These are phyloP conservation scores for Thraustochytrium striatum DNA, from an alignment of 352 stramenopile species.

Conservation along the genomic window DNA sequence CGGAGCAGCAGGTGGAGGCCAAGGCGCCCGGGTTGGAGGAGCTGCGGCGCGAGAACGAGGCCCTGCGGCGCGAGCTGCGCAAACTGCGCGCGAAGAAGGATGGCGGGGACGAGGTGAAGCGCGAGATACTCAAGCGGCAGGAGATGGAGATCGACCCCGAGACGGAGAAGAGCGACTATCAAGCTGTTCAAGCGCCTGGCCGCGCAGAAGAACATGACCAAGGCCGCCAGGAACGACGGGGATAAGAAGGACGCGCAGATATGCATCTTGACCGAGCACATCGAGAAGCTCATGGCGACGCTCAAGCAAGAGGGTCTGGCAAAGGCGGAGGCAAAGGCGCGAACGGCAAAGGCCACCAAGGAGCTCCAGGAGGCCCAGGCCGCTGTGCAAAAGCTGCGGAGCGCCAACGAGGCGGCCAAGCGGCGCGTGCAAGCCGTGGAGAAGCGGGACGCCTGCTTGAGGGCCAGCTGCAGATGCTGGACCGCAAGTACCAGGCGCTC, in stretches of 20 bases:
- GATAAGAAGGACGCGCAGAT: constrained; percentile 28
- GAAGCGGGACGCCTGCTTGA: constrained; percentile 18
- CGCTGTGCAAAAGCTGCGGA: neutral
- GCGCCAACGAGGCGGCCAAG: neutral
- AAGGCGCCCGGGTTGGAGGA: neutral
- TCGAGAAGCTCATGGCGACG: constrained; percentile 35
- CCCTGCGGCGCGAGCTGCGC: neutral
- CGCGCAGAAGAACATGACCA: neutral
- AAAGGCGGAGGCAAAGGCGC: neutral
- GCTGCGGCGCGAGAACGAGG: neutral
- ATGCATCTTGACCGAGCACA: constrained; percentile 30
- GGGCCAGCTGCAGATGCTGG: constrained; percentile 25
- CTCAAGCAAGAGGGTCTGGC: neutral
- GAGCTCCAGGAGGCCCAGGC: neutral
- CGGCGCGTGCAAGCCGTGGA: neutral
- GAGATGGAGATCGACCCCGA: too few relatives aligned
- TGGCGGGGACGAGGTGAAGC: neutral
- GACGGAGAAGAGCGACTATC: too few relatives aligned
- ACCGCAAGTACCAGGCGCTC: constrained; percentile 28
- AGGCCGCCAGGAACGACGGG: neutral
- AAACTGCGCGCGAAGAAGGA: neutral
- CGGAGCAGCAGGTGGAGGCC: neutral
- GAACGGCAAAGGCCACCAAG: neutral
- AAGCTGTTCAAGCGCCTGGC: neutral
- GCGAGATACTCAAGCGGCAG: neutral